Base-by-base conservation (phyloP, 768 basidiomycete genomes). In the Trametes cingulata region DNA sequence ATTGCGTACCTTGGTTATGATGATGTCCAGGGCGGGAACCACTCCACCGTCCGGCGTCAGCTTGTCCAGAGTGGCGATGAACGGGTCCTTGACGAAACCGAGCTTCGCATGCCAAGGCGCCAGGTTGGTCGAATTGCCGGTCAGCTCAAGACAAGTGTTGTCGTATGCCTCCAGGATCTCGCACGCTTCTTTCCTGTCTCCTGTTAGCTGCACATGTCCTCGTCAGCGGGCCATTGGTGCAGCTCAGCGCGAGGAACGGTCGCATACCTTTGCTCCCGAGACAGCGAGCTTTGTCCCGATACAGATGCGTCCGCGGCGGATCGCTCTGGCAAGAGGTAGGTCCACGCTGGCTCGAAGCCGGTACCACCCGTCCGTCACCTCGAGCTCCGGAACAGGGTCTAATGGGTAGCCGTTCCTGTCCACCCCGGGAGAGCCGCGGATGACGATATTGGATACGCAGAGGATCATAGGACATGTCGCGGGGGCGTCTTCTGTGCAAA, bases 351-450 rank as follows among this genome's bases (percentile, higher is more conserved):
- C 91, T 14, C 86, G 84, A 7, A 98, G 77, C 27, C 87, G 77
- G 68, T 99, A 99, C 97, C 97, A 99, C 14, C 97, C 97, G 69
- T 99, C 97, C 0, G 94, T 95, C n/a, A 98, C 76, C 73, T 98
- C 97, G 6, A 99, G 73, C 63, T 86, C 83, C 0, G 87, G 82
- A 65, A 78, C 73, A 2, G 76, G 69, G 22, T 75, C 75, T 25
- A 73, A 67, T 5, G 75, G 66, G 19, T 72, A 51, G 3, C 76
- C 76, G 29, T 80, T 74, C 1, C 79, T 76, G 24, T 75, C 72
- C 2, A 73, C 59, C 3, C 72, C 72, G 19, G 65, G 64, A 33
- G 78, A 69, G 7, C 78, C 74, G 84, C 85, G 88, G 6, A 73
- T 73, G 37, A 56, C 19, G 27, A 98, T 85, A 27, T 81, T 80